These are phyloP conservation scores for Fraxinus floribunda DNA, from an alignment of 305 asterid genomes.

Conservation along the genomic window DNA sequence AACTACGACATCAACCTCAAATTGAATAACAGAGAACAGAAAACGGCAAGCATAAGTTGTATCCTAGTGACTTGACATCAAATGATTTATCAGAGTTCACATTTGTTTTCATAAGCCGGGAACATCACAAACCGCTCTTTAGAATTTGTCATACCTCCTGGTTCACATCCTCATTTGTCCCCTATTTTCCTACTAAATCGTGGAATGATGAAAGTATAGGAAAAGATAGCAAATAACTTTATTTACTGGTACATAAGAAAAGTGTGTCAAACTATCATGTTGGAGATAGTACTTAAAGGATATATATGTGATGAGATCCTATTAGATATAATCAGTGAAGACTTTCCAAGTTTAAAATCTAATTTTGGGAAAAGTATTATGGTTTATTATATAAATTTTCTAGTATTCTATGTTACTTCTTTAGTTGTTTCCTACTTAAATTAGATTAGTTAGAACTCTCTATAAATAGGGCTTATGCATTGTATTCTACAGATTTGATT, in stretches of 20 bases:
- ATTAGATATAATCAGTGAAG: not conserved
- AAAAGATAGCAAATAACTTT: not conserved
- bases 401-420: too few relatives aligned
- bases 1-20: not conserved
- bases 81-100: not conserved
- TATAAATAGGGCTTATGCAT: too few relatives aligned
- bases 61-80: not conserved
- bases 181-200: not conserved
- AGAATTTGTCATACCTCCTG: not conserved
- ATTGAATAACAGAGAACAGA: not conserved
- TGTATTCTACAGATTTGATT: too few relatives aligned
- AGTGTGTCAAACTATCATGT: not conserved
- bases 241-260: not conserved
- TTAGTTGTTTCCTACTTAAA: too few relatives aligned
- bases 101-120: not conserved
- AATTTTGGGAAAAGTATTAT: too few relatives aligned
- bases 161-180: not conserved
- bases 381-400: too few relatives aligned
- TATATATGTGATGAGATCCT: too few relatives aligned
- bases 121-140: not conserved
- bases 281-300: not conserved
- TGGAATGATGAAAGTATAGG: not conserved
- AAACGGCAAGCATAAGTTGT: not conserved
- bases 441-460: too few relatives aligned
- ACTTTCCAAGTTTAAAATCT: too few relatives aligned